phyloP scores from a whole-genome alignment of 306 rosid species.

The cucumber (Cucumis sativus) region Cucumber_9930_V3 NC_026657.2:28432501-28433000 shows the following conservation, averaged over 20 bases:
- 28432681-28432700: constrained; percentile 23
- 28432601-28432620: constrained; percentile 28
- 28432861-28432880: constrained; percentile 41
- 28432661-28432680: constrained; percentile 33
- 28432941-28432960: constrained; percentile 44
- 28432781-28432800: constrained; percentile 25
- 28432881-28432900: constrained; percentile 21
- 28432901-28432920: constrained; percentile 31
- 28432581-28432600: constrained; percentile 36
- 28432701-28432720: constrained; percentile 53
- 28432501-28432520: constrained; percentile 34
- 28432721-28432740: constrained; percentile 31
- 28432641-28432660: constrained; percentile 22
- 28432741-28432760: constrained; percentile 37
- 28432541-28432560: constrained; percentile 19
- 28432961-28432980: constrained; percentile 38
- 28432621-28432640: constrained; percentile 55
- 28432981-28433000: neutral
- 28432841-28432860: constrained; percentile 42
- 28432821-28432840: constrained; percentile 56
- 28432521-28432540: constrained; percentile 50
- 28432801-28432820: constrained; percentile 36
- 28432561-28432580: constrained; percentile 32
- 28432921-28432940: constrained; percentile 60
- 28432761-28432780: constrained; percentile 51